These are phyloP conservation scores for Balansia obtecta DNA, from an alignment of 2,329 filamentous ascomycete genomes.

Conservation along the genomic window DNA sequence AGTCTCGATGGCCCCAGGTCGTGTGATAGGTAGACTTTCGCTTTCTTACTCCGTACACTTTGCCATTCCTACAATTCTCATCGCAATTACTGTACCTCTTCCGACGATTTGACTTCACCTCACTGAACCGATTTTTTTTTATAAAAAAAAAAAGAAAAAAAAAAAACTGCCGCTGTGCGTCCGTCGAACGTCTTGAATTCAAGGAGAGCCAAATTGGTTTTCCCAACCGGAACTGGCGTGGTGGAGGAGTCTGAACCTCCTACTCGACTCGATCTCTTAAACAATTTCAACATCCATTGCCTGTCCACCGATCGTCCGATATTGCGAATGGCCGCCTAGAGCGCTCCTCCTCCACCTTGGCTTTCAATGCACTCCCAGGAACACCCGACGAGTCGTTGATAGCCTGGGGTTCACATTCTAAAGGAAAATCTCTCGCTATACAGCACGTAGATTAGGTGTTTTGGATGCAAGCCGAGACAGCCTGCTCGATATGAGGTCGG, in stretches of 20 bases:
- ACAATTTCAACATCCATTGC: not conserved
- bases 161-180: not conserved
- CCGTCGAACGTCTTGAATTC: not conserved
- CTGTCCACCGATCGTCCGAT: not conserved
- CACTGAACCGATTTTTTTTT: not conserved
- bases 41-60: not conserved
- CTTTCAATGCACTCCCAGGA: conserved; percentile 3
- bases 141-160: no score
- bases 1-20: not conserved
- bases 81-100: not conserved
- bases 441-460: not conserved
- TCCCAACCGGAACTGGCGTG: not conserved
- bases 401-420: not conserved
- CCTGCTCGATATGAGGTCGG: conserved; percentile 4
- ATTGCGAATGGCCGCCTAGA: conserved; percentile 1
- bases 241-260: not conserved
- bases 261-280: not conserved
- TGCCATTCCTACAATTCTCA: not conserved
- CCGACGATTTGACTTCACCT: not conserved
- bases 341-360: not conserved
- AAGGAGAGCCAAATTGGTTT: not conserved
- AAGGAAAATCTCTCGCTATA: not conserved
- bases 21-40: not conserved
- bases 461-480: not conserved
- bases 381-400: not conserved